These are phyloP conservation scores for Brassica balearica DNA, from an alignment of 441 rosid genomes.

Conservation along the genomic window DNA sequence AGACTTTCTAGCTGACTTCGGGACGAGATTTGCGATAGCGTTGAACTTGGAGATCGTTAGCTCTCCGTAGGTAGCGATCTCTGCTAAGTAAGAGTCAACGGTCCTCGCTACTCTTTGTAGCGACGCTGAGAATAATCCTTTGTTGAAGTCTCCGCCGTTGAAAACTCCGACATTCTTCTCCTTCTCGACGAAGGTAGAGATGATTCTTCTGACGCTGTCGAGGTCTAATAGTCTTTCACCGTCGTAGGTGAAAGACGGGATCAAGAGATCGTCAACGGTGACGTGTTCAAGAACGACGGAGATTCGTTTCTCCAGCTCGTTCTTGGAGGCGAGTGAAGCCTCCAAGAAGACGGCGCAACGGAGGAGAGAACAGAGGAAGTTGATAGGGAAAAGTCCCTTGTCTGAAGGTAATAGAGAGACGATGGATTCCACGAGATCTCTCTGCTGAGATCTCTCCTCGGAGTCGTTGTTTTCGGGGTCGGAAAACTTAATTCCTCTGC, in stretches of 20 bases:
- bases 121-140: slow-evolving; percentile 48
- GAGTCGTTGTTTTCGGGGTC: slow-evolving; percentile 41
- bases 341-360: slow-evolving; percentile 75
- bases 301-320: slow-evolving; percentile 81
- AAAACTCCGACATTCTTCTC: slow-evolving; percentile 81
- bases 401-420: slow-evolving; percentile 74
- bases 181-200: slow-evolving; percentile 72
- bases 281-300: slow-evolving; percentile 76
- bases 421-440: slow-evolving; percentile 69
- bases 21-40: slow-evolving; percentile 76
- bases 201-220: slow-evolving; percentile 79
- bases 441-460: slow-evolving; percentile 52
- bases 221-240: slow-evolving; percentile 79
- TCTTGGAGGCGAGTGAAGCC: slow-evolving; percentile 60
- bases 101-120: slow-evolving; percentile 75
- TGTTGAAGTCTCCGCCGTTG: slow-evolving; percentile 58
- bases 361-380: slow-evolving; percentile 88
- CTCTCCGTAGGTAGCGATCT: slow-evolving; percentile 66
- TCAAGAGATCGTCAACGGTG: slow-evolving; percentile 75
- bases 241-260: slow-evolving; percentile 75
- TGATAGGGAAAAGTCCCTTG: slow-evolving; percentile 67
- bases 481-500: slow-evolving; percentile 54
- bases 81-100: slow-evolving; percentile 73
- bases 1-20: slow-evolving; percentile 68
- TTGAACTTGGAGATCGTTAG: slow-evolving; percentile 79